Evolutionary conservation across 495 filamentous ascomycete genomes (phyloP).

Genomic region (Choiromyces venosus): DNA sequence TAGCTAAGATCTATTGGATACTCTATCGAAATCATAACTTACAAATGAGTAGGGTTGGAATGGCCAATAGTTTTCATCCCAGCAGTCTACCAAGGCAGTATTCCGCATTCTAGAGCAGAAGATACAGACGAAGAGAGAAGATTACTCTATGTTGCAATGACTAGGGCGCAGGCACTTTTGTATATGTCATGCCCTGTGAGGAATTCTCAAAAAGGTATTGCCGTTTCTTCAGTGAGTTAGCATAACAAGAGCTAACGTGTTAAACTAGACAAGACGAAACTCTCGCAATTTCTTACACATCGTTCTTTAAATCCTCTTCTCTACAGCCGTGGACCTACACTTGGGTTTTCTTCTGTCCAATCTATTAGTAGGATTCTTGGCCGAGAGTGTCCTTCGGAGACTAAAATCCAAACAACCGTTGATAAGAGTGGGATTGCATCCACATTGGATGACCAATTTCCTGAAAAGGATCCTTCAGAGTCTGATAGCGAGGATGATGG

Average conservation of each 20-base stretch:
- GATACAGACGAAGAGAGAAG: conserved; percentile 85
- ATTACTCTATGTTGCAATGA: conserved; percentile 97
- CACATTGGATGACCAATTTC: conserved; percentile 60
- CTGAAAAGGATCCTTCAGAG: conserved; percentile 51
- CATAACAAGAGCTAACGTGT: conserved; percentile 24
- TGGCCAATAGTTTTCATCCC: conserved; percentile 98
- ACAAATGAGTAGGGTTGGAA: conserved; percentile 60
- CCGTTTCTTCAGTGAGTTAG: neutral
- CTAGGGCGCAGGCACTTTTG: conserved; percentile 80
- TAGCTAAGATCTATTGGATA: neutral
- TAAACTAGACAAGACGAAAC: conserved; percentile 53
- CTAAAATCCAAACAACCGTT: conserved; percentile 49
- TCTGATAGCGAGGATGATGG: conserved; percentile 40
- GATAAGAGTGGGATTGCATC: conserved; percentile 47
- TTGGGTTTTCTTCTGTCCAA: conserved; percentile 53
- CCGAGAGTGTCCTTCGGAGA: conserved; percentile 51
- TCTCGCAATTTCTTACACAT: conserved; percentile 59
- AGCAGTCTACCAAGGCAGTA: conserved; percentile 81
- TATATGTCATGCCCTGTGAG: conserved; percentile 78
- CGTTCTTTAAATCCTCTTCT: conserved; percentile 50
- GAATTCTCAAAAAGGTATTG: conserved; percentile 50
- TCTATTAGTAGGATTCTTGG: conserved; percentile 60
- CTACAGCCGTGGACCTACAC: conserved; percentile 54
- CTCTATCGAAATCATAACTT: neutral
- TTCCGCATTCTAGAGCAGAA: conserved; percentile 89